Percentiles rank a stretch among this genome's conserved stretches.
Evolutionary conservation across 306 rosid genomes (phyloP).

Genomic region (Medicago ruthenica): DNA sequence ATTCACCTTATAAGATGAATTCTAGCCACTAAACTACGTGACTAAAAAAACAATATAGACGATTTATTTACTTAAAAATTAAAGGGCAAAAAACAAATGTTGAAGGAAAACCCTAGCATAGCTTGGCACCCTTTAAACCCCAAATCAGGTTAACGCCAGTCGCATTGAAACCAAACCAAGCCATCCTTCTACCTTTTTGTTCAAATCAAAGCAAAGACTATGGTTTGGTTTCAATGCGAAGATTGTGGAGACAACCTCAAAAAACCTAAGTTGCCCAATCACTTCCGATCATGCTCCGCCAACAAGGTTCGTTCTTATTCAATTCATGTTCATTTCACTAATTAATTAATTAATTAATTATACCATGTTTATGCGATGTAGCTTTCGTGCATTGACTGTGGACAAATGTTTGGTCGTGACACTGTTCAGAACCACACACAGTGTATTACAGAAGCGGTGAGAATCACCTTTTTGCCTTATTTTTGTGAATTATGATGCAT

Average conservation of each 20-base stretch:
- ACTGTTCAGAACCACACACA: constrained; percentile 83
- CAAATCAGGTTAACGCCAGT: not conserved
- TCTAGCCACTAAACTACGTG: too few species aligned
- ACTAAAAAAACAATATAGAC: too few species aligned
- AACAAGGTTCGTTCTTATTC: constrained; percentile 52
- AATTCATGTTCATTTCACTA: not conserved
- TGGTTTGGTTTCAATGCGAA: constrained; percentile 99
- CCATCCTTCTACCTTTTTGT: not conserved
- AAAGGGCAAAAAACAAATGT: too few species aligned
- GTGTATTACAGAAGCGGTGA: constrained; percentile 87
- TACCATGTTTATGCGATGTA: constrained; percentile 39
- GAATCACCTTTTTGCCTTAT: not conserved
- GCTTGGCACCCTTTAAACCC: constrained; percentile 24
- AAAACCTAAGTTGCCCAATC: constrained; percentile 76
- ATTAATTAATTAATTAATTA: too few species aligned
- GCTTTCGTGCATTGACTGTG: constrained; percentile 96
- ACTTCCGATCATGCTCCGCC: constrained; percentile 85
- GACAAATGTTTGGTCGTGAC: constrained; percentile 74
- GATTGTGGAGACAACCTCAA: constrained; percentile 91
- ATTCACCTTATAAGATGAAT: too few species aligned
- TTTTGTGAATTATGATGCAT: too few species aligned
- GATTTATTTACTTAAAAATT: too few species aligned
- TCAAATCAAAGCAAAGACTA: constrained; percentile 14
- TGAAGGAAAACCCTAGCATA: too few species aligned
- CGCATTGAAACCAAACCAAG: constrained; percentile 6